Evolutionary conservation across 2,329 filamentous ascomycete species (phyloP).

Genomic region (Fusarium buharicum): DNA sequence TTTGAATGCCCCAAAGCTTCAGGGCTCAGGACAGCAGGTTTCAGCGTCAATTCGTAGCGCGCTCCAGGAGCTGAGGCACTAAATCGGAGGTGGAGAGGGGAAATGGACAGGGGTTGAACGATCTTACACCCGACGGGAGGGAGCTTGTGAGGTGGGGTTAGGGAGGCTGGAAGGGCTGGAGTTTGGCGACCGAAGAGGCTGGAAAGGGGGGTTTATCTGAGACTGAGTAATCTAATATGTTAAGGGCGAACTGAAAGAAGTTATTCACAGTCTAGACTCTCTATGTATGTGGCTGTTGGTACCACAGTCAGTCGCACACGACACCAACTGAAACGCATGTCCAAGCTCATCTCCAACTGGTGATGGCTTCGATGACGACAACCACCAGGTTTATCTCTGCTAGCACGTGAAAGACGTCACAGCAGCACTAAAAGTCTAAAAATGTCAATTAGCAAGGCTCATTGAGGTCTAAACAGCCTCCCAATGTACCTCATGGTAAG

Average conservation of each 20-base stretch:
- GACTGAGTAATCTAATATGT: not conserved
- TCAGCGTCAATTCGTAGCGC: slow-evolving; percentile 20
- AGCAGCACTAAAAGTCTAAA: not conserved
- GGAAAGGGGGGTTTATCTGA: slow-evolving; percentile 14
- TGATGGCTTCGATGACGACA: slow-evolving; percentile 45
- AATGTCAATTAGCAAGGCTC: not conserved
- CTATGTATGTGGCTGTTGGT: not conserved
- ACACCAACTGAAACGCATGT: slow-evolving; percentile 16
- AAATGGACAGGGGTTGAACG: slow-evolving; percentile 11
- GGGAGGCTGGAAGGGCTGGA: slow-evolving; percentile 15
- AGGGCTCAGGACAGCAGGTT: slow-evolving; percentile 31
- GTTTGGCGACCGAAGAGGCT: not conserved
- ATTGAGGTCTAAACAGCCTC: not conserved
- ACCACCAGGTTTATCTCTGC: not conserved
- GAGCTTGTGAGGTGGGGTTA: slow-evolving; percentile 7
- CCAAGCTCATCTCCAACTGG: slow-evolving; percentile 15
- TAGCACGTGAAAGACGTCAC: slow-evolving; percentile 20
- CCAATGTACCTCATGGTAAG: not conserved
- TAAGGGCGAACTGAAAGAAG: not conserved
- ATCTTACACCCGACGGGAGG: slow-evolving; percentile 16
- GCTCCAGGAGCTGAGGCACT: slow-evolving; percentile 23
- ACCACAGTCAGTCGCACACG: slow-evolving; percentile 7
- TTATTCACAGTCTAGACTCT: not conserved
- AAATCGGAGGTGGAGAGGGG: slow-evolving; percentile 20
- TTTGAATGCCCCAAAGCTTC: slow-evolving; percentile 34